Base-by-base conservation (phyloP, 116 monocot species). In the Dioscorea cayenensis region DNA sequence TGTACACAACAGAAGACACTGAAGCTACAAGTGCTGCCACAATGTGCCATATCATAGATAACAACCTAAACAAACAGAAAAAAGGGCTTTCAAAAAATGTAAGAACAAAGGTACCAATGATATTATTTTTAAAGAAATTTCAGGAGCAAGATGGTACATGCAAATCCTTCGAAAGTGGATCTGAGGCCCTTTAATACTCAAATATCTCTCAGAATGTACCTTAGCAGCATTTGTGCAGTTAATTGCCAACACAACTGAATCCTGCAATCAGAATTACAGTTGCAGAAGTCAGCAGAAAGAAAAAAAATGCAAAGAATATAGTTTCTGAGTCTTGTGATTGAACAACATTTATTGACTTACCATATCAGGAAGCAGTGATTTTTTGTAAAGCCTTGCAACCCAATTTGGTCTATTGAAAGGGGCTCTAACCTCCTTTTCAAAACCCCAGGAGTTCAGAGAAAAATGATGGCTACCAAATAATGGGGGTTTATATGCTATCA, bases 401-500 rank as follows among this genome's bases (percentile, higher is more conserved):
- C 90, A 93, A 66, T 69, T 65, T 60, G 97, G 88, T 68, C 77
- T 88, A 71, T 70, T 92, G 49, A 68, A 60, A 10, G 68, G 49
- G 38, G 19, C 43, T 27, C 37, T 59, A 19, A 7, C 64, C 10
- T 74, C 58, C 58, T 79, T 60, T 51, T 67, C 66, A 74, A 72
- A 84, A 83, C 70, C 77, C 86, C 85, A 85, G 70, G 60, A 66
- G 65, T 63, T 83, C 76, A 90, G 72, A 63, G 80, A 77, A 64
- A 85, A 90, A 80, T 99, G 86, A 75, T 86, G 86, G 17, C 61
- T 52, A 66, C 91, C 79, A 77, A 66, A 82, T 22, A 72, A 60
- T 43, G 99, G 89, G 38, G 64, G 69, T 14, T 93, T 79, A 76
- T 90, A 93, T 28, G 89, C 48, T 68, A 99, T 75, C 5, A 91